Evolutionary conservation across 192 early-diverging fungal species (phyloP).

Genomic region (Linnemannia hyalina): DNA sequence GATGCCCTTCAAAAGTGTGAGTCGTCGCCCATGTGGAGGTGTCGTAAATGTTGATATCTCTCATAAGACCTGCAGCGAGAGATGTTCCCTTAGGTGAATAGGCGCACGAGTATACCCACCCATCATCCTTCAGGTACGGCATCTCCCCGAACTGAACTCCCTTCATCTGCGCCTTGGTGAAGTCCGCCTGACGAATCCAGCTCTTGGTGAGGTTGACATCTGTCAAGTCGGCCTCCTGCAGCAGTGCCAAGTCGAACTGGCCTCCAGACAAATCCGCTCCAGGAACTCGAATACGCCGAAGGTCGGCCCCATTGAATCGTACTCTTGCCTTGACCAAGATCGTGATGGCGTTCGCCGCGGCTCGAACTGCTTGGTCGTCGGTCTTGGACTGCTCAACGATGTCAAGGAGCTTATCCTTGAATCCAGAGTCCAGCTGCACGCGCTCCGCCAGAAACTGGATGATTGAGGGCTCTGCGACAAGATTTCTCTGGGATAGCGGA

Average conservation of each 20-base stretch:
- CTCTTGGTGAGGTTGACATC: not conserved
- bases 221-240: constrained; percentile 3
- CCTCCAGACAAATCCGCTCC: constrained; percentile 16
- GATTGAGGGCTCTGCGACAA: constrained; percentile 1
- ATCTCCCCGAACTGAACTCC: constrained; percentile 10
- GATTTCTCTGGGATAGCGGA: not conserved
- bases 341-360: constrained; percentile 24
- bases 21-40: not conserved
- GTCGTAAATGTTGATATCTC: not conserved
- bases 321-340: constrained; percentile 10
- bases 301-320: constrained; percentile 8
- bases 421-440: not conserved
- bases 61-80: not conserved
- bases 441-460: constrained; percentile 14
- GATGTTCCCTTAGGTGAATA: not conserved
- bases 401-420: constrained; percentile 6
- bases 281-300: constrained; percentile 12
- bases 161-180: constrained; percentile 1
- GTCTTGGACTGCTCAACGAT: constrained; percentile 18
- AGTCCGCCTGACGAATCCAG: constrained; percentile 7
- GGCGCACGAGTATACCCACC: not conserved
- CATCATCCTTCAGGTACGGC: not conserved
- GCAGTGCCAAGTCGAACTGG: constrained; percentile 7
- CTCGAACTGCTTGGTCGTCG: not conserved
- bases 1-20: not conserved